Conservation (phyloP, 306 rosid species). For the Astragalus glycyphyllos region DNA sequence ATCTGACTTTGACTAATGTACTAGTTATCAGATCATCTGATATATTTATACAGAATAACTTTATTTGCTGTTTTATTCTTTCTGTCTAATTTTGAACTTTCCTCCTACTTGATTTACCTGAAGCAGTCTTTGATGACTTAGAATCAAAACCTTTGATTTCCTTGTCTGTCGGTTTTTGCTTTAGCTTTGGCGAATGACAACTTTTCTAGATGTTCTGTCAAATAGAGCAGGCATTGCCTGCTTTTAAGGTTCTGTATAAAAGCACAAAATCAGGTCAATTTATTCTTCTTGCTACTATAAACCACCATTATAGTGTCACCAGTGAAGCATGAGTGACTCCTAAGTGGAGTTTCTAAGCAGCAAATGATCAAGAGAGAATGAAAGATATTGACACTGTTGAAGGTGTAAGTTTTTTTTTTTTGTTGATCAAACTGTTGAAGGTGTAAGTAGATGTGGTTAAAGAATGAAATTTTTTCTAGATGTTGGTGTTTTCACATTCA, state of each 20-base stretch:
- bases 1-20: conserved; percentile 25
- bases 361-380: conserved; percentile 30
- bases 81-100: too few species aligned
- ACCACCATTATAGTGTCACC: conserved; percentile 68
- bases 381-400: not conserved
- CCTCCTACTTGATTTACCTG: conserved; percentile 47
- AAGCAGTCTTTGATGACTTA: conserved; percentile 37
- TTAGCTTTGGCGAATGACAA: not conserved
- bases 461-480: not conserved
- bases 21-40: conserved; percentile 24
- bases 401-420: conserved; percentile 15
- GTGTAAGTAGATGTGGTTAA: not conserved
- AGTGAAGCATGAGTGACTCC: conserved; percentile 63
- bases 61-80: not conserved
- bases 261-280: conserved; percentile 59
- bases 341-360: conserved; percentile 63
- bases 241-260: conserved; percentile 57
- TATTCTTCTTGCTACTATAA: conserved; percentile 59
- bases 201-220: conserved; percentile 5
- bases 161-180: conserved; percentile 45
- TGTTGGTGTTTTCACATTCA: too few species aligned
- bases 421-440: not conserved
- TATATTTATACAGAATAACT: conserved; percentile 11
- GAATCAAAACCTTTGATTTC: conserved; percentile 43
- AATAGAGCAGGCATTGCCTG: conserved; percentile 34